Evolutionary conservation across 805 yeast species (phyloP).

Genomic region (Grigorovia jiainica): DNA sequence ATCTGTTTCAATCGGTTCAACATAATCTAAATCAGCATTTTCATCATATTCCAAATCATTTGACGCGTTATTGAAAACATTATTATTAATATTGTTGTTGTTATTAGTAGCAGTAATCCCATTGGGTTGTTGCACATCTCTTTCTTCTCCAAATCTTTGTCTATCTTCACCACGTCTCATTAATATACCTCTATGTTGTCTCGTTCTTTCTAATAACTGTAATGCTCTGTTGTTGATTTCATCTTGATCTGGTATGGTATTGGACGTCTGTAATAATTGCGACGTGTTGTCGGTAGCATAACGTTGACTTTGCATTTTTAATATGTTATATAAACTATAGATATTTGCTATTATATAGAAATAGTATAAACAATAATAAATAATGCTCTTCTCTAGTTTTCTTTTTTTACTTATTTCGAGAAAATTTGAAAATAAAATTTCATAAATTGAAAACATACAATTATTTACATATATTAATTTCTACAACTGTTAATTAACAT

Average conservation of each 20-base stretch:
- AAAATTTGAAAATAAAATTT: too few relatives aligned
- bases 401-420: too few relatives aligned
- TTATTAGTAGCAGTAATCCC: neutral
- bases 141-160: slow-evolving; percentile 11
- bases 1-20: neutral
- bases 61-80: neutral
- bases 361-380: neutral
- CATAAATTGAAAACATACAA: too few relatives aligned
- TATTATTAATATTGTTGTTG: neutral
- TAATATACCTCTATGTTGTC: slow-evolving; percentile 20
- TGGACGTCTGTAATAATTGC: slow-evolving; percentile 8
- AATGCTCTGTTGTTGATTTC: slow-evolving; percentile 25
- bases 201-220: slow-evolving; percentile 21
- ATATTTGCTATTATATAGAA: too few relatives aligned
- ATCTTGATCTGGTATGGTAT: slow-evolving; percentile 15
- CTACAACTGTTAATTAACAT: too few relatives aligned
- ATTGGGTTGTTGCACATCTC: too few relatives aligned
- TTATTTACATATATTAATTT: too few relatives aligned
- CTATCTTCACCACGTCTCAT: slow-evolving; percentile 8
- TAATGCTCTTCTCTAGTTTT: too few relatives aligned
- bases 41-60: neutral
- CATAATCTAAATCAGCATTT: neutral
- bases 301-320: slow-evolving; percentile 6
- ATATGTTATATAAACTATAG: too few relatives aligned
- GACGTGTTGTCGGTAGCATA: slow-evolving; percentile 2